Base-by-base conservation (phyloP, 2,329 filamentous ascomycete genomes). In the Hypoxylon sp. region DNA sequence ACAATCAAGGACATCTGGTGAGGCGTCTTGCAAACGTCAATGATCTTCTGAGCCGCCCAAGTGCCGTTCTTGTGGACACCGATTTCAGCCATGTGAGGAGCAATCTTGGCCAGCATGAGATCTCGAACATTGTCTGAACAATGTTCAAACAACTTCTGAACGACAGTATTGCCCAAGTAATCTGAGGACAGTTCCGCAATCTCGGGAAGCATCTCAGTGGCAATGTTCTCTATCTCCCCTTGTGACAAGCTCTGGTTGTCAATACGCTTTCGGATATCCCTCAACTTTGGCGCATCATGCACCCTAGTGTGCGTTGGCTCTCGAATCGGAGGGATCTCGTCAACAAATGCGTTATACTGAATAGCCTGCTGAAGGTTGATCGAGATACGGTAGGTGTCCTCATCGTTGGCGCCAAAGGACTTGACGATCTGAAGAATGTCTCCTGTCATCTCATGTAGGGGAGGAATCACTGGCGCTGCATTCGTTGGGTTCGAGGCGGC, bases 41-140 rank as follows among this genome's bases (percentile, higher is more conserved):
- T 98, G 76, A 99, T 98, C 86, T 98, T 99, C 82, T 99, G 96
- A 0, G 96, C 96, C 60, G 96, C 96, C 96, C 96, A 99, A 0
- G 96, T 99, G 69, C 96, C 96, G 76, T 99, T 99, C 88, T 99
- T 99, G 87, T 99, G 96, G 6, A 98, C 91, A 75, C 96, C 96
- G 81, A 98, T 98, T 81, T 98, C 94, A 27, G 95, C 94, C 78
- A 98, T 88, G 78, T 98, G 94, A 64, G 95, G 94, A 2, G 92
- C 89, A 75, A 99, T 97, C 77, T 94, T 90, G 13, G 84, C 82
- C 64, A 99, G 85, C 96, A 99, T 98, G 62, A 92, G 91, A 79
- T 98, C 94, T 75, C 97, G 94, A 46, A 95, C 89, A 46, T 89
- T 85, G 78, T 98, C 95, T 0, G 93, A 96, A 83, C 96, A 98